Evolutionary conservation across 257 asterid species (phyloP), one percentile per base, ranked within the genome.

Genomic region (Ehretia macrophylla): DNA sequence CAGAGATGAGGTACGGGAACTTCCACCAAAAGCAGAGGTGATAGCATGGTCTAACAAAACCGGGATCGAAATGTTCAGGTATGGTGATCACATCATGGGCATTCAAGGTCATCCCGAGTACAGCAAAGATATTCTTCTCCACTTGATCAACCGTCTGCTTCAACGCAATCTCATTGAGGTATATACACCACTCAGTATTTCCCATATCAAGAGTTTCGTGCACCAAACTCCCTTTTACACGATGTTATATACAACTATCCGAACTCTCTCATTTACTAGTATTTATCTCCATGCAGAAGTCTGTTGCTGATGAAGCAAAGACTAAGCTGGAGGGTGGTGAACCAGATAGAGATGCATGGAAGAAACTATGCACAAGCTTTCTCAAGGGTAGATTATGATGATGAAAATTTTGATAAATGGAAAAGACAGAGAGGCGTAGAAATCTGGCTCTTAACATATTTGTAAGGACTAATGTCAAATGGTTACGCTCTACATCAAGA

Each of bases 101-200:
- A 81, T 85, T 55, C 89, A 85, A 39, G 94, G 94, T 20, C 94
- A 85, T 32, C 94, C 89, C 0, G 94, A 85, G 72, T 85, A 85
- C 78, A 75, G 81, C 5, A 82, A 73, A 60, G 89, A 85, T 66
- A 82, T 85, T 57, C 66, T 85, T 11, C 20, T 73, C 27, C 76
- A 79, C 68, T 76, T 82, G 14, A 72, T 84, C 4, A 81, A 84
- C 49, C 86, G 83, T 16, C 83, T 84, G 13, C 65, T 40, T 37
- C 68, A 38, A 70, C 75, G 68, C 35, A 47, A 73, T 23, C 56
- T 72, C 75, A 77, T 84, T 19, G 49, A 73, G 81, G 86, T 81
- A 65, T 1, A 4, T 23, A 3, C 42, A 13, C 14, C 13, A 8
- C 14, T 21, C 8, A 5, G 11, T 4, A 16, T 18, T 11, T 4